These are phyloP conservation scores for Magnusiomyces tetraspermus DNA, from an alignment of 1,139 yeast species.

Conservation along the genomic window DNA sequence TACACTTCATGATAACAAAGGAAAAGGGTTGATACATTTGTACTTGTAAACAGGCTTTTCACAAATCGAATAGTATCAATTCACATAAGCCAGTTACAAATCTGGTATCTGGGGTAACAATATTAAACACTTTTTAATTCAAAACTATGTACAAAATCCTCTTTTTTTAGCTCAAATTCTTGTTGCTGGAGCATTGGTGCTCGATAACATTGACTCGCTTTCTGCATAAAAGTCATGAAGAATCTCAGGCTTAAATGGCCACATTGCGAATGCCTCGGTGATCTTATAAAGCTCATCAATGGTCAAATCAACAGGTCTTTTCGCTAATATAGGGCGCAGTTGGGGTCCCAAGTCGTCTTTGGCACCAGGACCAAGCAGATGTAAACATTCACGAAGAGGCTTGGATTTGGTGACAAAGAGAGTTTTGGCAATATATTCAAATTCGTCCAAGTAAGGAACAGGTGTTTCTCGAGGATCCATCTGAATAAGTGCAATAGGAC, in stretches of 20 bases:
- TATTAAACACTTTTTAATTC: too few species aligned
- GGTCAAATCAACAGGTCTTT: slow-evolving; percentile 42
- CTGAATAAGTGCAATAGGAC: slow-evolving; percentile 21
- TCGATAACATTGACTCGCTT: slow-evolving; percentile 4
- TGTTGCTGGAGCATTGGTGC: neutral
- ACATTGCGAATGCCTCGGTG: slow-evolving; percentile 45
- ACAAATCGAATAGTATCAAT: too few species aligned
- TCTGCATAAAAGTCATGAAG: slow-evolving; percentile 37
- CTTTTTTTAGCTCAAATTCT: neutral
- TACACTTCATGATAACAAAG: too few species aligned
- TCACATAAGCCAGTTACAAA: too few species aligned
- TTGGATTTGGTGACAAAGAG: slow-evolving; percentile 47
- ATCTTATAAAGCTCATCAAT: slow-evolving; percentile 46
- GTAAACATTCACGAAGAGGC: slow-evolving; percentile 42
- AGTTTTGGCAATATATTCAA: slow-evolving; percentile 61
- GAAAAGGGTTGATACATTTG: too few species aligned
- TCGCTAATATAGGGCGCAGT: slow-evolving; percentile 37
- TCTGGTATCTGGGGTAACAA: too few species aligned
- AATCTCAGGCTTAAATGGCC: slow-evolving; percentile 83
- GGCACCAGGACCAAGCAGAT: slow-evolving; percentile 75
- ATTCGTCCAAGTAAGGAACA: slow-evolving; percentile 39
- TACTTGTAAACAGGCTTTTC: too few species aligned
- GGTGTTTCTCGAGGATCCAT: slow-evolving; percentile 24
- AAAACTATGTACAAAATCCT: too few species aligned
- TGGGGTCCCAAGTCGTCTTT: slow-evolving; percentile 42